Base-by-base conservation (phyloP, 768 basidiomycete species). In the Calocera viscosa region DNA sequence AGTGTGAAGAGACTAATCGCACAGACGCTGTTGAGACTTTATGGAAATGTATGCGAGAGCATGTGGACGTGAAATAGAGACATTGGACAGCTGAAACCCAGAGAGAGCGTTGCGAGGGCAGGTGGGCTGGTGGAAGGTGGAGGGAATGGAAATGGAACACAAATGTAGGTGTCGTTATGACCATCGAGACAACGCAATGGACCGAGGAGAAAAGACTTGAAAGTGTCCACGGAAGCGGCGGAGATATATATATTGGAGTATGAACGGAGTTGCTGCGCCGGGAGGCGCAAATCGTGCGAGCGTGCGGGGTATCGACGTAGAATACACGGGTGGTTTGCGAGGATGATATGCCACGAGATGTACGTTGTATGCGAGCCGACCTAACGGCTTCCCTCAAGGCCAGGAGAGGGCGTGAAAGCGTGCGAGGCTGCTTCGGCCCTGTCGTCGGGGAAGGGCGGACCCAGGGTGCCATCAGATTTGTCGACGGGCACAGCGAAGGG, bases 241-340 rank as follows among this genome's bases (percentile, higher is more conserved):
- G 53, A 26, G 53, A 60, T 60, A 60, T 60, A 60, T 60, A 60
- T 60, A 60, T 12, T 32, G 24, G 53, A 60, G 53, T 60, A 60
- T 60, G 53, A 60, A 60, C 43, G 43, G 30, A 16, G 53, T 60
- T 60, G 53, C 53, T 60, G 53, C 53, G 30, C 53, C 53, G 30
- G 10, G 10, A 17, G 43, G 53, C 53, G 53, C 53, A 60, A 28
- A 32, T 60, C 53, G 53, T 60, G 53, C 53, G 22, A 60, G 43
- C 30, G 30, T 60, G 53, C 53, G 53, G 35, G 53, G 53, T 60
- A 60, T 60, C 53, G 53, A 60, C 53, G 2, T 60, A 60, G 53
- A 60, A 60, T 60, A 60, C 53, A 60, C 26, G 26, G 53, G 30
- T 60, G 53, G 53, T 60, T 26, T 26, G 24, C 26, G 26, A 16